These are phyloP conservation scores for Hemisphaericaspora xylofermentans DNA, from an alignment of 1,139 yeast genomes.

Conservation along the genomic window DNA sequence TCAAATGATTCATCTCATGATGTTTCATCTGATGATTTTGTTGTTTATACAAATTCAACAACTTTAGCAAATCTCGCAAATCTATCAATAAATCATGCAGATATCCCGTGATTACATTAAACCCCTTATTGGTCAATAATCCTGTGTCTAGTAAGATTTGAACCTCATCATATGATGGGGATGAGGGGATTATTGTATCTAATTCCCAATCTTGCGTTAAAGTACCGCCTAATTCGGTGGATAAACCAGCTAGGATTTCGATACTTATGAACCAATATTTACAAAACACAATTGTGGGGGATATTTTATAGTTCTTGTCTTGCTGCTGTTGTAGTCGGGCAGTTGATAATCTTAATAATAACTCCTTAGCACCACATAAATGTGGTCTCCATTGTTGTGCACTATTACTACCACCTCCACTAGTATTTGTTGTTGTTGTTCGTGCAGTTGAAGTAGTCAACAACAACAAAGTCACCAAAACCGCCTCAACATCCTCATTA, in stretches of 20 bases:
- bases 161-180: constrained; percentile 42
- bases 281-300: constrained; percentile 51
- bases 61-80: constrained; percentile 49
- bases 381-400: constrained; percentile 70
- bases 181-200: constrained; percentile 42
- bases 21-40: constrained; percentile 3
- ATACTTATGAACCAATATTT: constrained; percentile 62
- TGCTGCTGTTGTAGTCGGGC: too few species aligned
- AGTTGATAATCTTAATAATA: constrained; percentile 47
- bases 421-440: constrained; percentile 55
- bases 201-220: constrained; percentile 47
- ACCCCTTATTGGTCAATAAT: constrained; percentile 41
- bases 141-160: constrained; percentile 30
- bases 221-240: constrained; percentile 64
- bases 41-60: constrained; percentile 37
- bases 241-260: constrained; percentile 62
- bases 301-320: constrained; percentile 14
- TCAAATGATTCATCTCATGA: constrained; percentile 18
- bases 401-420: too few species aligned
- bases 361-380: constrained; percentile 62
- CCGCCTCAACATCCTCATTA: constrained; percentile 55
- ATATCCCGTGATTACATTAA: constrained; percentile 56
- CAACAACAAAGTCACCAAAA: constrained; percentile 57
- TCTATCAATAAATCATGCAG: constrained; percentile 46
- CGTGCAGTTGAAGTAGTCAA: constrained; percentile 51